Evolutionary conservation across 2,329 filamentous ascomycete genomes (phyloP).

Genomic region (Aspergillus sp.): DNA sequence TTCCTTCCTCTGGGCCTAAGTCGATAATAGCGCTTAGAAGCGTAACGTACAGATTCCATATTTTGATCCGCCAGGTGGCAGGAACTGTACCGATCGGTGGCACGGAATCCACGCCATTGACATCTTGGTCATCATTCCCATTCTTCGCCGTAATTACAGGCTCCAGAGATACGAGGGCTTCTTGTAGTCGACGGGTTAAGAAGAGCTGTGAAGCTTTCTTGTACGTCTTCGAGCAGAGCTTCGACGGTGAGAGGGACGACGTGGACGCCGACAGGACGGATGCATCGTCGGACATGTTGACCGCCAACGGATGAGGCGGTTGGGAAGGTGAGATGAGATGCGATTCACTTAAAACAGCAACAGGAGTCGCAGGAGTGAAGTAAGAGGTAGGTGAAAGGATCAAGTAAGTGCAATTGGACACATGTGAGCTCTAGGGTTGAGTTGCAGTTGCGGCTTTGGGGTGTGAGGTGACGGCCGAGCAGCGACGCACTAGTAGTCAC

Average conservation of each 20-base stretch:
- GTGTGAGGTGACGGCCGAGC: background rate
- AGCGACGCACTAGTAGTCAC: background rate
- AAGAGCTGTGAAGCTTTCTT: conserved; percentile 92
- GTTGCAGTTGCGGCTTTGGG: conserved; percentile 6
- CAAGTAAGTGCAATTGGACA: conserved; percentile 4
- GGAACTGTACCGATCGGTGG: conserved; percentile 77
- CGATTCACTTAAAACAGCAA: background rate
- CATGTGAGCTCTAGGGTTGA: conserved; percentile 6
- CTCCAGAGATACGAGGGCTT: conserved; percentile 80
- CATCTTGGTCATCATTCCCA: conserved; percentile 35
- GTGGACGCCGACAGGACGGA: conserved; percentile 50
- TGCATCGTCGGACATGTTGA: conserved; percentile 34
- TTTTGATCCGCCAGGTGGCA: conserved; percentile 81
- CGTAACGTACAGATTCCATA: conserved; percentile 96
- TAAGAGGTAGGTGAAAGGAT: background rate
- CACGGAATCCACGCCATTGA: conserved; percentile 50
- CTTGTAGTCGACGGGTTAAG: conserved; percentile 86
- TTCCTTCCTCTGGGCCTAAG: conserved; percentile 85
- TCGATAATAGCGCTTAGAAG: conserved; percentile 89
- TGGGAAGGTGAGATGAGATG: background rate
- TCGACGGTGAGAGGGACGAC: conserved; percentile 64
- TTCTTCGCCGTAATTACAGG: conserved; percentile 69
- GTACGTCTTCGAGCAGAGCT: conserved; percentile 78
- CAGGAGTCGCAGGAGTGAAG: background rate
- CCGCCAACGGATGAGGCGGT: conserved; percentile 18